Evolutionary conservation across 768 basidiomycete genomes (phyloP).

Genomic region (Lyophyllum decastes): DNA sequence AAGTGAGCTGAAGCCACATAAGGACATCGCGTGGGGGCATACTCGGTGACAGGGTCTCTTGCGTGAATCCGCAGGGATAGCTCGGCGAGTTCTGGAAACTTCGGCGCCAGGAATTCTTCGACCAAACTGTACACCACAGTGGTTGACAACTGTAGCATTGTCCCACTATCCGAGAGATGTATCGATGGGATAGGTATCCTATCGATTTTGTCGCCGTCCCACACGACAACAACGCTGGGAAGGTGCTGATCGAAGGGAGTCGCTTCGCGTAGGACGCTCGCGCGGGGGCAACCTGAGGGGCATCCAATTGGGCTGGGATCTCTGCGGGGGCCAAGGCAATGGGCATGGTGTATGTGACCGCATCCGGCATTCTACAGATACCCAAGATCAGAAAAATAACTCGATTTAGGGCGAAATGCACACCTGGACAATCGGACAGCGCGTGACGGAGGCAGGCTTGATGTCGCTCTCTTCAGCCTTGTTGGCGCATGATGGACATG

Average conservation of each 20-base stretch:
- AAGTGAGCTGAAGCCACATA: background rate
- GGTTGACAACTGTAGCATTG: slow-evolving; percentile 7
- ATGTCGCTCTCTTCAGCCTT: slow-evolving; percentile 4
- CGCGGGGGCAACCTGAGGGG: slow-evolving; percentile 25
- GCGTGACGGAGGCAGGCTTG: slow-evolving; percentile 13
- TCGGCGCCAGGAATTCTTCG: slow-evolving; percentile 15
- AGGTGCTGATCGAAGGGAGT: slow-evolving; percentile 8
- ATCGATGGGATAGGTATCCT: slow-evolving; percentile 18
- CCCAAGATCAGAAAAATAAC: background rate
- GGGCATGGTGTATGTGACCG: slow-evolving; percentile 28
- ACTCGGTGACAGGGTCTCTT: slow-evolving; percentile 24
- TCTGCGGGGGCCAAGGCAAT: slow-evolving; percentile 22
- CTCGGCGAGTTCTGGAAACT: slow-evolving; percentile 4
- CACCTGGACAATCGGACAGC: slow-evolving; percentile 26
- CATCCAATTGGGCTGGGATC: slow-evolving; percentile 9
- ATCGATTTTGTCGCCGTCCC: slow-evolving; percentile 27
- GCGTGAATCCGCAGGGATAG: slow-evolving; percentile 22
- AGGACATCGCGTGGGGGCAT: background rate
- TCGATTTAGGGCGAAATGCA: background rate
- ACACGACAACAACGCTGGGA: slow-evolving; percentile 21
- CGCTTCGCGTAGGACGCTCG: slow-evolving; percentile 20
- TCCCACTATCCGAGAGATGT: background rate
- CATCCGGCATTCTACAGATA: slow-evolving; percentile 26
- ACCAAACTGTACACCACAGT: slow-evolving; percentile 14
- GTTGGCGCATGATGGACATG: slow-evolving; percentile 24